These are phyloP conservation scores for Pleodorina starrii DNA, from an alignment of 139 green algal genomes.

Conservation along the genomic window DNA sequence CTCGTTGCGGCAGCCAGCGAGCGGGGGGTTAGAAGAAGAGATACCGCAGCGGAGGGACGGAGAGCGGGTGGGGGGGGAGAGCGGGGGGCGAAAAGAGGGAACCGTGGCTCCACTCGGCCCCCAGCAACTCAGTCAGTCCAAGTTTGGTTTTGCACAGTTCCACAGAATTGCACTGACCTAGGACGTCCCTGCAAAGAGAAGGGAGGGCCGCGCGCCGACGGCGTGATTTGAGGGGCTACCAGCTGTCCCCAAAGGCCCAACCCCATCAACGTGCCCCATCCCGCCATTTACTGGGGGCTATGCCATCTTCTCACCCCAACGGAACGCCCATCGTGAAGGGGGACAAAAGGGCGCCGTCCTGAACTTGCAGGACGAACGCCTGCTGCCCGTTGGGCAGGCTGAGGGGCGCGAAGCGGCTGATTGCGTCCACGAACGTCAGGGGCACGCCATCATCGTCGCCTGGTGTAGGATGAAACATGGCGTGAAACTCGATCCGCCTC, in stretches of 20 bases:
- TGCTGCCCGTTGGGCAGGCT: conserved; percentile 40
- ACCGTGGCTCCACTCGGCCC: no score
- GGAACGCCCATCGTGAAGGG: conserved; percentile 28
- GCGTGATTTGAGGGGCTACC: neutral
- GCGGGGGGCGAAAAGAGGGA: no score
- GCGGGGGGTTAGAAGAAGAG: no score
- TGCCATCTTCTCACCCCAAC: neutral
- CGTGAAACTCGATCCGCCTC: conserved; percentile 3
- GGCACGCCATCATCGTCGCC: neutral
- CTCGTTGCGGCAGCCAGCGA: no score
- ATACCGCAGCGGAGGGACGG: no score
- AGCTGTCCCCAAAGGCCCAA: neutral
- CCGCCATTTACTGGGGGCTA: no score
- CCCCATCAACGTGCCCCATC: no score
- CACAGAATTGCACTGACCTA: neutral
- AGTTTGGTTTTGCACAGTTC: neutral
- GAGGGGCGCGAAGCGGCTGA: conserved; percentile 34
- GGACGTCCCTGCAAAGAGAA: neutral
- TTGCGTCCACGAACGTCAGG: conserved; percentile 15
- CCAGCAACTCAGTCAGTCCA: neutral
- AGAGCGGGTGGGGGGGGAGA: no score
- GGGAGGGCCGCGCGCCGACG: neutral
- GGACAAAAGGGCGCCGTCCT: conserved; percentile 29
- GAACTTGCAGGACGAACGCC: conserved; percentile 38
- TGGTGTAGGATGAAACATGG: neutral